Evolutionary conservation across 768 basidiomycete genomes (phyloP).

Genomic region (Phanerodontia chrysosporium): DNA sequence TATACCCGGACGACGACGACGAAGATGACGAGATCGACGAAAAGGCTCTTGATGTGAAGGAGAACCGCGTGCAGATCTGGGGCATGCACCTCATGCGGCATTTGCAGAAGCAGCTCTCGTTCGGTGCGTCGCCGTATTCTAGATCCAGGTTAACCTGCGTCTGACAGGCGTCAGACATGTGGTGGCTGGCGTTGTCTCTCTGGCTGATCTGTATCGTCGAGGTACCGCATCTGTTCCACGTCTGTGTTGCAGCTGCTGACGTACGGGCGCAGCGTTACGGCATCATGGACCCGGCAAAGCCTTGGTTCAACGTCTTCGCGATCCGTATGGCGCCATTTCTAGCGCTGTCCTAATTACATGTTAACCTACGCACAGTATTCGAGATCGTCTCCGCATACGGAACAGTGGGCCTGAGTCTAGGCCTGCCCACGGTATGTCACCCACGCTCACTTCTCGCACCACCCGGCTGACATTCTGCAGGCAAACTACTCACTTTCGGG

Average conservation of each 20-base stretch:
- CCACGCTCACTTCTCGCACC: background rate
- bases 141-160: background rate
- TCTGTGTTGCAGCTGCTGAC: background rate
- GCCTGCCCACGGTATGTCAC: slow-evolving; percentile 59
- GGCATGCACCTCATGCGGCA: slow-evolving; percentile 77
- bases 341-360: background rate
- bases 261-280: background rate
- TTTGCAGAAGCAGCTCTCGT: slow-evolving; percentile 83
- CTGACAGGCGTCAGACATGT: slow-evolving; percentile 65
- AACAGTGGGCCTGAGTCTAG: slow-evolving; percentile 87
- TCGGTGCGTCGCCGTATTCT: slow-evolving; percentile 49
- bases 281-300: slow-evolving; percentile 58
- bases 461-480: slow-evolving; percentile 33
- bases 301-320: slow-evolving; percentile 84
- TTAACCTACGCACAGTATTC: slow-evolving; percentile 49
- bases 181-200: slow-evolving; percentile 87
- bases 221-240: slow-evolving; percentile 35
- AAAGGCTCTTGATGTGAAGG: slow-evolving; percentile 10
- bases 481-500: slow-evolving; percentile 80
- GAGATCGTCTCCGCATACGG: slow-evolving; percentile 91
- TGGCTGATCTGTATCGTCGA: slow-evolving; percentile 93
- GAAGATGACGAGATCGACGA: slow-evolving; percentile 22
- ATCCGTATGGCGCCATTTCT: slow-evolving; percentile 46
- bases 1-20: slow-evolving; percentile 51
- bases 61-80: slow-evolving; percentile 60